Percentiles rank a stretch among this genome's conserved stretches.
Evolutionary conservation across 1,284 basidiomycete genomes (phyloP).

Genomic region (Agroathelia rolfsii): DNA sequence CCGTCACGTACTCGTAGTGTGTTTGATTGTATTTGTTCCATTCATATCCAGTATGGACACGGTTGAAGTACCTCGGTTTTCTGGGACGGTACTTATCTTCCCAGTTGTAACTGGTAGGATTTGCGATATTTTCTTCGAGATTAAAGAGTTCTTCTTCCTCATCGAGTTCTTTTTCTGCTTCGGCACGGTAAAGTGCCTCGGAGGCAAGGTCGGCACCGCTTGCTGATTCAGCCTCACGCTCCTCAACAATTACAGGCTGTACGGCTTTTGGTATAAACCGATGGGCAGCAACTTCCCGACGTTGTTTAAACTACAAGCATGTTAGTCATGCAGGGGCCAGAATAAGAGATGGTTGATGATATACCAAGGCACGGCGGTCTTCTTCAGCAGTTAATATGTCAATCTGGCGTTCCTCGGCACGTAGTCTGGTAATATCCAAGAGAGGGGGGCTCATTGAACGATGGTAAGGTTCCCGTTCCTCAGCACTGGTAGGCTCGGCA

Average conservation of each 20-base stretch:
- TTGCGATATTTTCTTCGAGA: conserved; percentile 76
- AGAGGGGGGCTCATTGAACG: conserved; percentile 74
- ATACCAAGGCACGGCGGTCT: conserved; percentile 56
- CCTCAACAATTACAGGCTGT: conserved; percentile 34
- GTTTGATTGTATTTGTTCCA: conserved; percentile 99
- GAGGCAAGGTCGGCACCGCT: conserved; percentile 73
- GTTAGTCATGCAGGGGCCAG: conserved; percentile 7
- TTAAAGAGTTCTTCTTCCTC: conserved; percentile 94
- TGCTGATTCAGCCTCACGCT: conserved; percentile 38
- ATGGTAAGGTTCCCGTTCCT: conserved; percentile 68
- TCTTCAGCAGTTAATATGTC: conserved; percentile 67
- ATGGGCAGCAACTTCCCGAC: conserved; percentile 69
- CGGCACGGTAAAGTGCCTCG: conserved; percentile 77
- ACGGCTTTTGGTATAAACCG: conserved; percentile 75
- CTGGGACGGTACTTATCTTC: conserved; percentile 98
- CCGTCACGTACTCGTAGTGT: conserved; percentile 80
- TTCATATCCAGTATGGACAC: conserved; percentile 99
- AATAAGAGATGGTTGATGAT: conserved; percentile 19
- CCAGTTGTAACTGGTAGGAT: conserved; percentile 87
- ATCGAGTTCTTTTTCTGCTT: conserved; percentile 86
- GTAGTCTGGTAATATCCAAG: conserved; percentile 61
- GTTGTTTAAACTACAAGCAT: conserved; percentile 54
- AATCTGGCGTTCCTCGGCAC: conserved; percentile 69
- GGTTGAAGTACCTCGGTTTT: conserved; percentile 98
- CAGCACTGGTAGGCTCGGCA: conserved; percentile 29